These are phyloP conservation scores for Populus euphratica DNA, from an alignment of 345 rosid species.

Conservation along the genomic window DNA sequence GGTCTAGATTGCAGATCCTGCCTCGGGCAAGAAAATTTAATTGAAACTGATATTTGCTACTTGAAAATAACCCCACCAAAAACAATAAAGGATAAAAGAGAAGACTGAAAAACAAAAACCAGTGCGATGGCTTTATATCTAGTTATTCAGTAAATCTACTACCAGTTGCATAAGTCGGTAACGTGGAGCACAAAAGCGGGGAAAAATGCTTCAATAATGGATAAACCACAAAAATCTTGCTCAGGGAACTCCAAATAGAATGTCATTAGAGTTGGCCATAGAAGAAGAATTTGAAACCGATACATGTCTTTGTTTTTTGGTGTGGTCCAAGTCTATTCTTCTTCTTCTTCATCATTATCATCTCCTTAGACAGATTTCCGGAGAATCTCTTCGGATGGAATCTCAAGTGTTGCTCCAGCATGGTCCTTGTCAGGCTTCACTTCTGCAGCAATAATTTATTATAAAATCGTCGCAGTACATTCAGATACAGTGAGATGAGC, in stretches of 20 bases:
- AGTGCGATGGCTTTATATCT: background rate
- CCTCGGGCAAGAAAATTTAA: background rate
- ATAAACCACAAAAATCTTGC: background rate
- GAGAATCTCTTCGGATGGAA: constrained; percentile 70
- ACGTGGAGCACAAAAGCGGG: background rate
- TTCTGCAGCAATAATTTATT: constrained; percentile 40
- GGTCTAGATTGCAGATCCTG: background rate
- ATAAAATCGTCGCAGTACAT: background rate
- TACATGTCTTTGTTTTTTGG: background rate
- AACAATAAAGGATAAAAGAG: background rate
- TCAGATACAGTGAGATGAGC: background rate
- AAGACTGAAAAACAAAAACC: background rate
- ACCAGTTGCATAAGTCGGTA: background rate
- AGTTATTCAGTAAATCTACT: background rate
- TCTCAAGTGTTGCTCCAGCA: constrained; percentile 82
- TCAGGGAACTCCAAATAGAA: background rate
- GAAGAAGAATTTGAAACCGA: background rate
- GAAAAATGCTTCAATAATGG: background rate
- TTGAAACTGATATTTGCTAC: background rate
- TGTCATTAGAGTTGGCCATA: background rate
- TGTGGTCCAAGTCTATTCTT: background rate
- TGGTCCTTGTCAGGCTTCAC: constrained; percentile 71
- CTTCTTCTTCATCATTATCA: background rate
- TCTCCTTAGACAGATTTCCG: constrained; percentile 39
- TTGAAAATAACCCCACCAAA: background rate